Base-by-base conservation (phyloP, 2,329 filamentous ascomycete genomes). In the Cladobotryum mycophilum region DNA sequence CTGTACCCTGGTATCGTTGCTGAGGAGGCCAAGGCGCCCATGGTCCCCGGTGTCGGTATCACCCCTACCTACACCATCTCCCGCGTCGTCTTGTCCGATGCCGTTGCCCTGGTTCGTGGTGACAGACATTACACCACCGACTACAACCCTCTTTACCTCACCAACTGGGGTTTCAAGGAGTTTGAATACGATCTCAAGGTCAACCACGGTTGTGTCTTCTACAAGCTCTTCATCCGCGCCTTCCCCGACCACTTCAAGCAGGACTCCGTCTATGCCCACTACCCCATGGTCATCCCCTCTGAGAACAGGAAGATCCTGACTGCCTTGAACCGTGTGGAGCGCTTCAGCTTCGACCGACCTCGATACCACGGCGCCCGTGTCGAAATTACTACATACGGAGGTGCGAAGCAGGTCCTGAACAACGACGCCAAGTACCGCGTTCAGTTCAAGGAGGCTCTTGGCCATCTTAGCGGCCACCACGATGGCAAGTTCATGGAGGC, bases 111-210 rank as follows among this genome's bases (percentile, higher is more conserved):
- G 5, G 86, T 90, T 6, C 80, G 88, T 20, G 86, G 86, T 34
- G 88, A 93, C 61, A 74, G 88, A 17, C 85, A 88, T 70, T 90
- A 90, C 70, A 91, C 87, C 0, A 75, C 68, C n/a, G 88, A 92
- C 65, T 91, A 86, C 64, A 81, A 84, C 57, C 80, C 88, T 0
- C 79, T 81, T 8, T 81, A 83, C 58, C 69, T 95, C 43, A 95
- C 89, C 1, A 90, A 89, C 68, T 95, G 88, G 88, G 89, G 89
- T 17, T 92, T 81, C 70, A 81, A 82, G 49, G 85, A 89, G 63
- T 85, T 80, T 3, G 76, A 86, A 17, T 88, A 85, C 50, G 87
- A 95, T 58, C 69, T 84, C 18, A 81, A 78, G 52, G 69, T 92
- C 56, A 87, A 93, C 67, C 84, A 93, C 62, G 89, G 89, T 43